Conservation (phyloP, 306 rosid genomes). For the Alnus glutinosa region DNA sequence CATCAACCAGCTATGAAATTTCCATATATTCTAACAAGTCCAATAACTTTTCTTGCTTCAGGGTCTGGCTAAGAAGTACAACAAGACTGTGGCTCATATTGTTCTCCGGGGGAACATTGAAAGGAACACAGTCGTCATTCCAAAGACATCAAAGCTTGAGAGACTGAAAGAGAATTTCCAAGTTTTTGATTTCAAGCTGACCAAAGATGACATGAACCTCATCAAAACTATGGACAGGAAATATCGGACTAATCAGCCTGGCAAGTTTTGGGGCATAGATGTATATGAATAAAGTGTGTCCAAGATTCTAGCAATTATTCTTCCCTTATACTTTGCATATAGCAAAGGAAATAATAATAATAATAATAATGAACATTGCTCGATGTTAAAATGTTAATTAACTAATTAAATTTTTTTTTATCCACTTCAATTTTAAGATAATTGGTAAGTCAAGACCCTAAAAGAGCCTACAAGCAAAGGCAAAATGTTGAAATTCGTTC, state of each 20-base stretch:
- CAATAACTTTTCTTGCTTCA: slow-evolving; percentile 16
- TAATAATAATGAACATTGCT: no score
- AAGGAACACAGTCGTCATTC: slow-evolving; percentile 70
- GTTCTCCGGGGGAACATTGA: slow-evolving; percentile 81
- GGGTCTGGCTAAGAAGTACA: slow-evolving; percentile 74
- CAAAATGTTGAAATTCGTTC: slow-evolving; percentile 46
- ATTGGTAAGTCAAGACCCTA: no score
- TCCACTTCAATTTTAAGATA: no score
- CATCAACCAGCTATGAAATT: no score
- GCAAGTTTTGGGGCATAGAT: slow-evolving; percentile 79
- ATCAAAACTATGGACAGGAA: slow-evolving; percentile 58
- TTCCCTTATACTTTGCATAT: no score
- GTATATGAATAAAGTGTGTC: slow-evolving; percentile 51
- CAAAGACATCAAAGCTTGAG: slow-evolving; percentile 75
- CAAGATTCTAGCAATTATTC: no score
- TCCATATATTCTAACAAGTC: no score
- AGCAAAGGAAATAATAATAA: no score
- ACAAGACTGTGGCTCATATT: slow-evolving; percentile 65
- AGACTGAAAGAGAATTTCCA: slow-evolving; percentile 77
- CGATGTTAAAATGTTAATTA: no score
- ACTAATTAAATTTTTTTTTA: no score
- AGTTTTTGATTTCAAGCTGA: slow-evolving; percentile 64
- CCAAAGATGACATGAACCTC: slow-evolving; percentile 65
- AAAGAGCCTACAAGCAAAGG: no score
- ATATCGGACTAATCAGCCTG: slow-evolving; percentile 71